Conservation (phyloP, 2,329 filamentous ascomycete genomes). For the Alternaria angustiovoidea region DNA sequence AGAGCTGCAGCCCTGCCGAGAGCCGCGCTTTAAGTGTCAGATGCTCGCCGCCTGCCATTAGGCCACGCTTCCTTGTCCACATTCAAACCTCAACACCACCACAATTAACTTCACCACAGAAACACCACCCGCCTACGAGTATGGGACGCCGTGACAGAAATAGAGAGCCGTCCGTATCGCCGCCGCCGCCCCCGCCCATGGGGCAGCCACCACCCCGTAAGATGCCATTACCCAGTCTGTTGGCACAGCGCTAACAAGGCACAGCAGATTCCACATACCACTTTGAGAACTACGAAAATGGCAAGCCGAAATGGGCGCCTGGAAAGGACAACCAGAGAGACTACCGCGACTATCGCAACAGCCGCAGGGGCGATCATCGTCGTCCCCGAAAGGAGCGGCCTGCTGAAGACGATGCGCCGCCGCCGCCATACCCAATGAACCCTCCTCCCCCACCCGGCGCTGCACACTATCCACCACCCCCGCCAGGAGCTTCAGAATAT, state of each 20-base stretch:
- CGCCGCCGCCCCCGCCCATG: conserved; percentile 29
- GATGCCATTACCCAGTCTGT: not conserved
- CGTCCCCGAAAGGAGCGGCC: conserved; percentile 26
- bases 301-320: conserved; percentile 37
- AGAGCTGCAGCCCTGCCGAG: conserved; percentile 10
- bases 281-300: conserved; percentile 41
- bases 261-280: conserved; percentile 33
- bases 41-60: conserved; percentile 11
- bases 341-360: conserved; percentile 32
- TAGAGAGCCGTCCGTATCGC: conserved; percentile 14
- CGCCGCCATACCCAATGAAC: conserved; percentile 19
- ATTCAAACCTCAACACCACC: conserved; percentile 1
- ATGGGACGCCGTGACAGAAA: conserved; percentile 35
- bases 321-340: conserved; percentile 31
- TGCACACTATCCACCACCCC: conserved; percentile 7
- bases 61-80: not conserved
- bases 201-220: conserved; percentile 21
- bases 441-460: conserved; percentile 14
- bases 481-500: conserved; percentile 10
- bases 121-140: not conserved
- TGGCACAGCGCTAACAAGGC: conserved; percentile 1
- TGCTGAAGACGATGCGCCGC: conserved; percentile 26
- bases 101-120: not conserved
- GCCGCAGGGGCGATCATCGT: conserved; percentile 28
- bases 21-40: conserved; percentile 24